Evolutionary conservation across 768 basidiomycete genomes (phyloP).

Genomic region (Neoboletus magnificus): DNA sequence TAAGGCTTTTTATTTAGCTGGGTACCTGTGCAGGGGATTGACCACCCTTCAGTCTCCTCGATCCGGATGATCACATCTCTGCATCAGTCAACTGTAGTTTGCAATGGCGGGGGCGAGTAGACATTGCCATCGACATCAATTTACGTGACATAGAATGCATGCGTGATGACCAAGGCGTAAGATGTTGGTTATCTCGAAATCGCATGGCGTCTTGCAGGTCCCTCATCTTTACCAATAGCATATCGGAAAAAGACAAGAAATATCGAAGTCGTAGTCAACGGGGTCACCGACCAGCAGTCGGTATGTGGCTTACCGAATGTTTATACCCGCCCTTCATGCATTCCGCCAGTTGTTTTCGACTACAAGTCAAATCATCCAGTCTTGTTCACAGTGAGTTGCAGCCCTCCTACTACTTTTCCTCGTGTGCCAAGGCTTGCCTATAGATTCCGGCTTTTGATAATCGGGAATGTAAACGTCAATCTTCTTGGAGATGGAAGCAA

Average conservation of each 20-base stretch:
- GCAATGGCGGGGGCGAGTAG: not conserved
- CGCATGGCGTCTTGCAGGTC: not conserved
- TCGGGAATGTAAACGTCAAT: constrained; percentile 9
- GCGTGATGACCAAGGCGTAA: not conserved
- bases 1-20: not conserved
- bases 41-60: constrained; percentile 1
- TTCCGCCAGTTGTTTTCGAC: constrained; percentile 6
- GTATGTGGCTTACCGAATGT: not conserved
- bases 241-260: constrained; percentile 11
- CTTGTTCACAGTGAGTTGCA: constrained; percentile 9
- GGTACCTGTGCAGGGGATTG: not conserved
- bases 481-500: not conserved
- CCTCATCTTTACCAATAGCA: not conserved
- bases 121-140: not conserved
- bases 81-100: constrained; percentile 1
- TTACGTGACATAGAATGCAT: not conserved
- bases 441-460: constrained; percentile 17
- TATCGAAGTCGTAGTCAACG: constrained; percentile 4
- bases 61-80: not conserved
- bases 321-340: not conserved
- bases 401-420: not conserved
- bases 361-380: constrained; percentile 5
- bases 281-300: not conserved
- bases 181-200: constrained; percentile 4
- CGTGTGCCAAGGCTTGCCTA: not conserved